phyloP scores from a whole-genome alignment of 228 moss, liverwort and hornwort genomes.

The Sphagnum magellanicum region DNA sequence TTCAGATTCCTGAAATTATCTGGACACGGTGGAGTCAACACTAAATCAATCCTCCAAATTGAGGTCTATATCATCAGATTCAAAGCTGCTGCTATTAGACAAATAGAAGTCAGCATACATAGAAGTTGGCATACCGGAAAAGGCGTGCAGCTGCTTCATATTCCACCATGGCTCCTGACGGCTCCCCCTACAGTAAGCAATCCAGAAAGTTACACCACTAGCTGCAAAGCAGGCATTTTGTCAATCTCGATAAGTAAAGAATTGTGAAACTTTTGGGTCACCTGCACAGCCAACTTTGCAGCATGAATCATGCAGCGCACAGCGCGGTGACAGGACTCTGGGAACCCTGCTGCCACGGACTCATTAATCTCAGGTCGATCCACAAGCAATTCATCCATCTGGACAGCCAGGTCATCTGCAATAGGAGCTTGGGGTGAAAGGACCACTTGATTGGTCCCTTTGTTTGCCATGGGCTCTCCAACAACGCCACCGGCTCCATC shows the following conservation, averaged over 20 bases:
- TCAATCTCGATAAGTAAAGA: not conserved
- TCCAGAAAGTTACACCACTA: not conserved
- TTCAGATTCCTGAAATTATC: not conserved
- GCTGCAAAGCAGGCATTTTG: not conserved
- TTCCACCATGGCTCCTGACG: slow-evolving; percentile 18
- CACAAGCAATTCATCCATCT: not conserved
- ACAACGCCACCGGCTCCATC: not conserved
- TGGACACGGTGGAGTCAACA: too few species aligned
- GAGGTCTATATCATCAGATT: too few species aligned
- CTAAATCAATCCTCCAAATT: too few species aligned
- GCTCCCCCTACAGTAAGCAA: slow-evolving; percentile 19
- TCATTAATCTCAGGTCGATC: slow-evolving; percentile 7
- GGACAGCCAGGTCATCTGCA: not conserved
- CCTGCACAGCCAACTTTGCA: slow-evolving; percentile 21
- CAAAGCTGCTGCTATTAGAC: too few species aligned
- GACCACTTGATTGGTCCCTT: not conserved
- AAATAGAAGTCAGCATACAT: not conserved
- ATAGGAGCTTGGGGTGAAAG: not conserved
- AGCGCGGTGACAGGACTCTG: slow-evolving; percentile 29
- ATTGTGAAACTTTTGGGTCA: not conserved
- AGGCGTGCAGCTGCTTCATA: slow-evolving; percentile 31
- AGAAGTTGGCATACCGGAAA: slow-evolving; percentile 22
- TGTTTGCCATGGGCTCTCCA: not conserved
- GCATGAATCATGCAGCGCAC: slow-evolving; percentile 55
- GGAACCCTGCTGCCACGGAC: slow-evolving; percentile 13